These are phyloP conservation scores for Fusarium nematophilum DNA, from an alignment of 2,329 filamentous ascomycete species.

Conservation along the genomic window DNA sequence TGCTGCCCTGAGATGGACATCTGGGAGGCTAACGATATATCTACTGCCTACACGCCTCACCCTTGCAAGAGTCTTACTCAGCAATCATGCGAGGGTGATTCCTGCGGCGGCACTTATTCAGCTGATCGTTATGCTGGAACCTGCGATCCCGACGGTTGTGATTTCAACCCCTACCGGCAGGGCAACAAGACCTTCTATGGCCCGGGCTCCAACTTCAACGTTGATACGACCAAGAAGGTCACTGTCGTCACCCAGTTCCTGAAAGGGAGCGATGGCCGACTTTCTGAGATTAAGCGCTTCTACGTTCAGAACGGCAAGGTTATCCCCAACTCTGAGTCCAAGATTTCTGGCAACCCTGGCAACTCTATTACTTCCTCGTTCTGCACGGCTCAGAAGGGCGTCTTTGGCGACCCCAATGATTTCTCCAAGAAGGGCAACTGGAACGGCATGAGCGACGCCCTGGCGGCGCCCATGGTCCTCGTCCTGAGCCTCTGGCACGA, in stretches of 20 bases:
- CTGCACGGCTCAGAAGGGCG: conserved; percentile 68
- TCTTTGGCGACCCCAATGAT: conserved; percentile 64
- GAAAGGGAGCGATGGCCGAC: conserved; percentile 59
- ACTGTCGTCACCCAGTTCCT: conserved; percentile 76
- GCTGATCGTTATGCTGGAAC: conserved; percentile 67
- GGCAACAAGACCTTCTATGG: conserved; percentile 74
- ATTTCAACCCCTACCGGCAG: conserved; percentile 77
- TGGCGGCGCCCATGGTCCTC: conserved; percentile 58
- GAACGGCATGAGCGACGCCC: conserved; percentile 62
- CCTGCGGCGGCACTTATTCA: conserved; percentile 65
- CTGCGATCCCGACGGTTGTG: conserved; percentile 77
- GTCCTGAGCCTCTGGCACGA: conserved; percentile 71
- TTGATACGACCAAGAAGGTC: conserved; percentile 70
- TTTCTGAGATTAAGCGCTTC: conserved; percentile 71
- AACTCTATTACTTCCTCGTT: conserved; percentile 66
- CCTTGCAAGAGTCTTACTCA: conserved; percentile 66
- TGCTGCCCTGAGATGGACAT: conserved; percentile 74
- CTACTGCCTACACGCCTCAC: conserved; percentile 74
- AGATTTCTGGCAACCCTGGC: conserved; percentile 52
- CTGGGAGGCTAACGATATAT: conserved; percentile 74
- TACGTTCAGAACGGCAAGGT: conserved; percentile 73
- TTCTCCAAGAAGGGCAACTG: conserved; percentile 70
- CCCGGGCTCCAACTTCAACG: conserved; percentile 59
- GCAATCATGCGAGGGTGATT: conserved; percentile 61
- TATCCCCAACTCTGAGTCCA: conserved; percentile 63